These are phyloP conservation scores for Lepiota brunneoincarnata DNA, from an alignment of 768 basidiomycete species.

Conservation along the genomic window DNA sequence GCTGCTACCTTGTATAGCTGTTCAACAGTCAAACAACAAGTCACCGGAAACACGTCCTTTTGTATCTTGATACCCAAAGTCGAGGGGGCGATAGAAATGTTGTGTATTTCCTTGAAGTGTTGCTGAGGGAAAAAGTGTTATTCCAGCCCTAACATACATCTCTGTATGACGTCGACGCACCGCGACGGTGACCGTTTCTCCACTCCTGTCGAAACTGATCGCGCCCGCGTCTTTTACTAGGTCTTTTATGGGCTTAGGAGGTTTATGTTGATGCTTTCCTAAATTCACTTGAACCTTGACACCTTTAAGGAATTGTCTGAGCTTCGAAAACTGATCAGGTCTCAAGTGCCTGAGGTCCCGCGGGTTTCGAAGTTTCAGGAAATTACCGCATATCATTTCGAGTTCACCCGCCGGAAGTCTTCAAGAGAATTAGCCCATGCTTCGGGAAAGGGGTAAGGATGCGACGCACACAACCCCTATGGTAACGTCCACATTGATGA, in stretches of 20 bases:
- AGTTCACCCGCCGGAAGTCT: constrained; percentile 24
- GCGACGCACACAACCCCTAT: constrained; percentile 35
- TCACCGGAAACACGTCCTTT: constrained; percentile 27
- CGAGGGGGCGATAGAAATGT: constrained; percentile 17
- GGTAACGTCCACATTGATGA: constrained; percentile 42
- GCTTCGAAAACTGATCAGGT: constrained; percentile 16
- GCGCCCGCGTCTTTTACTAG: constrained; percentile 24
- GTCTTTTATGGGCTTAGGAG: constrained; percentile 24
- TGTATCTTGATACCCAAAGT: constrained; percentile 26
- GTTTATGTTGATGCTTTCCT: constrained; percentile 18
- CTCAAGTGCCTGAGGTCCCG: constrained; percentile 17
- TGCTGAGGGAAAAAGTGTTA: constrained; percentile 16
- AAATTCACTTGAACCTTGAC: constrained; percentile 25
- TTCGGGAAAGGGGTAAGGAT: neutral
- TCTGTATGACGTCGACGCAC: constrained; percentile 14
- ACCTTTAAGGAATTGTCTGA: constrained; percentile 25
- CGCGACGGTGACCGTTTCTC: constrained; percentile 22
- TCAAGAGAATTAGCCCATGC: neutral
- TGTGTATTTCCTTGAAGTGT: constrained; percentile 24
- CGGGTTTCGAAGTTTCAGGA: constrained; percentile 13
- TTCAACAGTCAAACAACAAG: constrained; percentile 21
- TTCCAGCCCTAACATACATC: neutral
- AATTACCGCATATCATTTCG: constrained; percentile 21
- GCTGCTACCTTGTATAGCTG: constrained; percentile 27
- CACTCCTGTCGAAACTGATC: constrained; percentile 24